These are phyloP conservation scores for Ziziphus jujuba DNA, from an alignment of 306 rosid species.

Conservation along the genomic window DNA sequence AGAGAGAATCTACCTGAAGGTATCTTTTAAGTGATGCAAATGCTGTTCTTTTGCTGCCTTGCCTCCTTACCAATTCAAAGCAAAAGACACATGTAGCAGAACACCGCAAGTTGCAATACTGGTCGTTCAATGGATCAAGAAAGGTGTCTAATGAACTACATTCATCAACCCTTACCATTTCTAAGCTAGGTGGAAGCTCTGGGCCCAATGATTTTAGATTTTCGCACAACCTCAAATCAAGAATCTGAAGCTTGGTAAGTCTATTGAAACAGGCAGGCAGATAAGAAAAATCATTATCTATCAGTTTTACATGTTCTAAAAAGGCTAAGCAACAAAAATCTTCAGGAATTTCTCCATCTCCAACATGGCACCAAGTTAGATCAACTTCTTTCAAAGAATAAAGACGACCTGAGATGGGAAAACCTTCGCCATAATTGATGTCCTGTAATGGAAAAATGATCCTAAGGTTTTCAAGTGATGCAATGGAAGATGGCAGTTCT, in stretches of 20 bases:
- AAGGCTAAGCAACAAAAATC: conserved; percentile 11
- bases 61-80: no score
- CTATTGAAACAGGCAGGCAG: conserved; percentile 2
- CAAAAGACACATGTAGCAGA: no score
- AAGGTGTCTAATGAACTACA: conserved; percentile 17
- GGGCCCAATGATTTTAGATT: conserved; percentile 8
- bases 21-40: no score
- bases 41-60: no score
- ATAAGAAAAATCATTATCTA: conserved; percentile 1
- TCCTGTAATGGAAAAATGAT: no score
- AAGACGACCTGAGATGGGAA: no score
- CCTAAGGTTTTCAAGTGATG: no score
- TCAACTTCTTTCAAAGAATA: neutral
- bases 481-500: no score
- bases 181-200: conserved; percentile 7
- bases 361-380: conserved; percentile 13
- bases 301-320: conserved; percentile 10
- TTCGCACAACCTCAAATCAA: conserved; percentile 8
- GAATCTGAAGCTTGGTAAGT: conserved; percentile 5
- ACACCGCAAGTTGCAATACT: no score
- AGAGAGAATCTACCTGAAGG: no score
- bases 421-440: neutral
- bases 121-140: no score
- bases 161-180: neutral
- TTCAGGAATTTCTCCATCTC: conserved; percentile 15